Percentiles rank a stretch among this genome's conserved stretches.
phyloP scores from a whole-genome alignment of 2,329 filamentous ascomycete species.

The Polytolypa hystricis region DNA sequence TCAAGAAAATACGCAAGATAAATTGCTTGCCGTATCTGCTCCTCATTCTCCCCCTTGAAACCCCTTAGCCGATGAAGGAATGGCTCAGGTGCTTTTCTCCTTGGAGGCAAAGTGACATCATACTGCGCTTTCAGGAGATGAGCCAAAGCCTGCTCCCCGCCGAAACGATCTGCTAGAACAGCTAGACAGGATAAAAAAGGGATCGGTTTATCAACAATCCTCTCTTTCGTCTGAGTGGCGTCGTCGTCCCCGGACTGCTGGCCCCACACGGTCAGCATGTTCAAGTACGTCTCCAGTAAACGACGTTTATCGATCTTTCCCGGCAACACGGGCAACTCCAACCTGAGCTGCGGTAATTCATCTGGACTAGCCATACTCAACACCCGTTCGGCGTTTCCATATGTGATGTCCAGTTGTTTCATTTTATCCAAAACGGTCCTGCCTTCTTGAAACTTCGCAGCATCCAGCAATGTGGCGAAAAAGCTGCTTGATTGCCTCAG shows the following conservation, averaged over 20 bases:
- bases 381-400: slow-evolving; percentile 6
- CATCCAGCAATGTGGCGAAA: slow-evolving; percentile 30
- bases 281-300: slow-evolving; percentile 8
- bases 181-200: slow-evolving; percentile 9
- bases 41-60: slow-evolving; percentile 25
- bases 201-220: slow-evolving; percentile 6
- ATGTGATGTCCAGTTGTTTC: slow-evolving; percentile 7
- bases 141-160: slow-evolving; percentile 2
- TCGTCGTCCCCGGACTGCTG: too few species aligned
- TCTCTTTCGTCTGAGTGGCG: neutral
- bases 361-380: slow-evolving; percentile 15
- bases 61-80: slow-evolving; percentile 16
- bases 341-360: slow-evolving; percentile 18
- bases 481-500: slow-evolving; percentile 28
- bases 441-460: slow-evolving; percentile 33
- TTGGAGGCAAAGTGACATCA: too few species aligned
- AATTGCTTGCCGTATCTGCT: slow-evolving; percentile 29
- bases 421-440: slow-evolving; percentile 21
- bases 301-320: slow-evolving; percentile 8
- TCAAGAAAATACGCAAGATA: slow-evolving; percentile 26
- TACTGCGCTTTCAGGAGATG: slow-evolving; percentile 1
- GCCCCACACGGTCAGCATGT: slow-evolving; percentile 2
- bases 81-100: too few species aligned
- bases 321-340: slow-evolving; percentile 21
- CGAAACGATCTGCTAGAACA: slow-evolving; percentile 9